Conservation (phyloP, 768 basidiomycete genomes). For the Mycena metata region DNA sequence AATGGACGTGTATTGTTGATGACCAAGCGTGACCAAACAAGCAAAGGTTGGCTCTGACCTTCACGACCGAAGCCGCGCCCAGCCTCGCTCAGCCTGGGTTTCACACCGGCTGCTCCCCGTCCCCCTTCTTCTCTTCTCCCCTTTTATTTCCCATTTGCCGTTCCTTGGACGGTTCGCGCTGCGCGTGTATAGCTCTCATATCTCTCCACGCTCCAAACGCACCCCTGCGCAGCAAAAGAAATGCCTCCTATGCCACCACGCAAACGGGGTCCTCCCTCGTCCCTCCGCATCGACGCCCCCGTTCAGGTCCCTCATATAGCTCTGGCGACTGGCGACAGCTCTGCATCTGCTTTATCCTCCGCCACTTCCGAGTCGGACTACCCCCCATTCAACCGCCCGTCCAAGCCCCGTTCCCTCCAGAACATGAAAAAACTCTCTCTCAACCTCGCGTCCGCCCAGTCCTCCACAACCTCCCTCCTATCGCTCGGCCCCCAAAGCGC, state of each 20-base stretch:
- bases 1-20: background rate
- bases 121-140: conserved; percentile 42
- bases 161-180: conserved; percentile 52
- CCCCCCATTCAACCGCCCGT: conserved; percentile 56
- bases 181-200: conserved; percentile 50
- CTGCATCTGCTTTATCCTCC: conserved; percentile 66
- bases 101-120: conserved; percentile 23
- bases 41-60: conserved; percentile 7
- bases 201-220: conserved; percentile 53
- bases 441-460: conserved; percentile 71
- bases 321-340: conserved; percentile 58
- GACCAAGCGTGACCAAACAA: conserved; percentile 3
- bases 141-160: conserved; percentile 43
- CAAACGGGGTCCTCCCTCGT: conserved; percentile 63
- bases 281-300: conserved; percentile 67
- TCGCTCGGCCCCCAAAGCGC: conserved; percentile 52
- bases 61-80: conserved; percentile 4
- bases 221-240: conserved; percentile 40
- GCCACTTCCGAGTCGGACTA: conserved; percentile 66
- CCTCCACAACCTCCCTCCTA: conserved; percentile 68
- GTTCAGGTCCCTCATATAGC: conserved; percentile 62
- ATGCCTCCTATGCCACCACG: conserved; percentile 54
- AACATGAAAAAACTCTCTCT: conserved; percentile 87
- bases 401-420: conserved; percentile 62
- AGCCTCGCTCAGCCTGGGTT: background rate